A percentile compares a stretch with the other conserved stretches of the same genome.
phyloP scores from a whole-genome alignment of 2,329 filamentous ascomycete genomes.

The Talaromyces piceae region DNA sequence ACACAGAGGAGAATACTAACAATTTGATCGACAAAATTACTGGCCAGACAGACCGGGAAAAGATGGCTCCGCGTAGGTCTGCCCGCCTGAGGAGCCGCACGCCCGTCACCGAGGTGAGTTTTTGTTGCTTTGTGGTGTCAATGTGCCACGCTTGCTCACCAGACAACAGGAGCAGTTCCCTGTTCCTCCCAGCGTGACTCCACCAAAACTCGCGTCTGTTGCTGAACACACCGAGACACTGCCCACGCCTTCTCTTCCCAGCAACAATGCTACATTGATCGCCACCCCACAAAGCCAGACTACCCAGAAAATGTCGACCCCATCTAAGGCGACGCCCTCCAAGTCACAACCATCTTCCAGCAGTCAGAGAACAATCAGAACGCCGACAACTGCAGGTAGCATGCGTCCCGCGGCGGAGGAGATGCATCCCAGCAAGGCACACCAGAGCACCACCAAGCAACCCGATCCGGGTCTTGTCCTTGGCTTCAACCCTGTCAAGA shows the following conservation, averaged over 20 bases:
- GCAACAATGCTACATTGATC: slow-evolving; percentile 14
- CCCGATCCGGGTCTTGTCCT: slow-evolving; percentile 73
- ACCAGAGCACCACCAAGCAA: slow-evolving; percentile 64
- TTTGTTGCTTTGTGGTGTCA: not conserved
- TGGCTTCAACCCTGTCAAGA: slow-evolving; percentile 70
- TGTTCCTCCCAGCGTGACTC: slow-evolving; percentile 10
- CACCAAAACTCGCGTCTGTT: slow-evolving; percentile 36
- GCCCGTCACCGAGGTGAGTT: slow-evolving; percentile 26
- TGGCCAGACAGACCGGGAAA: slow-evolving; percentile 1
- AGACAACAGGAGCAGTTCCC: slow-evolving; percentile 12
- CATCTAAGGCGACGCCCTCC: slow-evolving; percentile 22
- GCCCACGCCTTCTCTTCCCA: slow-evolving; percentile 22
- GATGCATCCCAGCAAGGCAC: slow-evolving; percentile 85
- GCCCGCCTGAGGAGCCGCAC: slow-evolving; percentile 31
- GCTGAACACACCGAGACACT: slow-evolving; percentile 41
- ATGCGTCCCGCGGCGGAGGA: slow-evolving; percentile 67
- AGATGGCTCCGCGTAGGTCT: slow-evolving; percentile 35
- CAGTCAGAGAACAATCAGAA: slow-evolving; percentile 21
- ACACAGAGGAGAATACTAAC: not conserved
- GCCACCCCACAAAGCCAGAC: slow-evolving; percentile 15
- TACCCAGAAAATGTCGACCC: slow-evolving; percentile 23
- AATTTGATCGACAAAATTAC: not conserved
- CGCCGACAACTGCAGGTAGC: slow-evolving; percentile 48
- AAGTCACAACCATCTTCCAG: slow-evolving; percentile 23
- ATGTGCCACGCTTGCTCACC: not conserved